Percentiles rank a stretch among this genome's conserved stretches.
Evolutionary conservation across 2,329 filamentous ascomycete species (phyloP).

Genomic region (Nigrograna mackinnonii): DNA sequence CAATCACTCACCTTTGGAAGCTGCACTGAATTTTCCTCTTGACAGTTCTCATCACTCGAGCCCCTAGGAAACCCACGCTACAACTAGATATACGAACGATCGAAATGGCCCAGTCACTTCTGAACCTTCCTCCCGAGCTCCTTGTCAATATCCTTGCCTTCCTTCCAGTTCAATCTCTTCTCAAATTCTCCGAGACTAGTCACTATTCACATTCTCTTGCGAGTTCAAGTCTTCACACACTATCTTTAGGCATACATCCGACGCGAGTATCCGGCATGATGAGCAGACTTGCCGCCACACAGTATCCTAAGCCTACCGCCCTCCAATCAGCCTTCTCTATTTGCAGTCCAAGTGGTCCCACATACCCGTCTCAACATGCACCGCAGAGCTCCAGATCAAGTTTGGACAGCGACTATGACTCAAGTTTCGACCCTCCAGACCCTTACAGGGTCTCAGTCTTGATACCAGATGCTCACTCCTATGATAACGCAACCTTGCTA

Average conservation of each 20-base stretch:
- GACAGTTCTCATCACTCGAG: too few relatives aligned
- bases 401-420: background rate
- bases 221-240: constrained; percentile 53
- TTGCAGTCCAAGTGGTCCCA: too few relatives aligned
- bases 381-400: constrained; percentile 4
- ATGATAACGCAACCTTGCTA: constrained; percentile 22
- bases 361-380: constrained; percentile 2
- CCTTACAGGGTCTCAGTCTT: constrained; percentile 19
- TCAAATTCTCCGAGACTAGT: constrained; percentile 38
- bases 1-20: too few relatives aligned
- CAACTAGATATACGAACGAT: background rate
- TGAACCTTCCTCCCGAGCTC: constrained; percentile 37
- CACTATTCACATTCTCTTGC: constrained; percentile 28
- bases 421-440: too few relatives aligned
- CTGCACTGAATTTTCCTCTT: too few relatives aligned
- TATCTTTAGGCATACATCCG: constrained; percentile 81
- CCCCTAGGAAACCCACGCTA: background rate
- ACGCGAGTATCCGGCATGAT: constrained; percentile 74
- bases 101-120: constrained; percentile 20
- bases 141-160: constrained; percentile 33
- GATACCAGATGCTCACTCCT: constrained; percentile 23
- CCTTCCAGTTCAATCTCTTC: constrained; percentile 33
- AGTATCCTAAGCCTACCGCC: constrained; percentile 11
- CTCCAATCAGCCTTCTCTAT: constrained; percentile 8
- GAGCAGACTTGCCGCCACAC: constrained; percentile 54